Evolutionary conservation across 1,139 yeast species (phyloP).

Genomic region (Saccharomyces hybrid): DNA sequence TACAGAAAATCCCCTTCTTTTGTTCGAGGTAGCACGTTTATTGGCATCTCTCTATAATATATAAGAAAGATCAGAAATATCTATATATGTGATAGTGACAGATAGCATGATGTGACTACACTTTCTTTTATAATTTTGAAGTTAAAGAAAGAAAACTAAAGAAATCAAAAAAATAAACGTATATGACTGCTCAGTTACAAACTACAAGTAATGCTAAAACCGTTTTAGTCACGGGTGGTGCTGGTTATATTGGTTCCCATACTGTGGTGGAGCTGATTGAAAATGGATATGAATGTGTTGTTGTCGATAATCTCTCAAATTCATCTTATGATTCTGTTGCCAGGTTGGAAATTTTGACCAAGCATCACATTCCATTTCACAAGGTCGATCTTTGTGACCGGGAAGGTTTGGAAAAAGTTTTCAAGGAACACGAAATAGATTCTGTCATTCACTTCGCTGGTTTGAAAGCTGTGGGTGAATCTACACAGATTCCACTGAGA

Average conservation of each 20-base stretch:
- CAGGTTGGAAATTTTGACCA: slow-evolving; percentile 52
- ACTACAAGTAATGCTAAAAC: slow-evolving; percentile 11
- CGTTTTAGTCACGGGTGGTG: slow-evolving; percentile 77
- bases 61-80: no score
- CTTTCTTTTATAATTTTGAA: background rate
- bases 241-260: slow-evolving; percentile 83
- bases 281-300: slow-evolving; percentile 60
- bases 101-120: background rate
- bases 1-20: no score
- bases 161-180: background rate
- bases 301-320: slow-evolving; percentile 63
- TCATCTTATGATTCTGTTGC: slow-evolving; percentile 63
- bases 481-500: slow-evolving; percentile 60
- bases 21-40: no score
- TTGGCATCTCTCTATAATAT: no score
- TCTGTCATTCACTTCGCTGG: slow-evolving; percentile 83
- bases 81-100: background rate
- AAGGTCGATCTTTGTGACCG: slow-evolving; percentile 52
- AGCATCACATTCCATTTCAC: slow-evolving; percentile 47
- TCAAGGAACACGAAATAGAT: slow-evolving; percentile 43
- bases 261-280: slow-evolving; percentile 61
- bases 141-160: background rate
- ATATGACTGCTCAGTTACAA: slow-evolving; percentile 2
- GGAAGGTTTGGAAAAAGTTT: slow-evolving; percentile 42
- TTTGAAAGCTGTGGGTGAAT: slow-evolving; percentile 77